A percentile compares a stretch with the other conserved stretches of the same genome.
phyloP scores from a whole-genome alignment of 805 yeast species.

The Wickerhamiella kurtzmanii region DNA sequence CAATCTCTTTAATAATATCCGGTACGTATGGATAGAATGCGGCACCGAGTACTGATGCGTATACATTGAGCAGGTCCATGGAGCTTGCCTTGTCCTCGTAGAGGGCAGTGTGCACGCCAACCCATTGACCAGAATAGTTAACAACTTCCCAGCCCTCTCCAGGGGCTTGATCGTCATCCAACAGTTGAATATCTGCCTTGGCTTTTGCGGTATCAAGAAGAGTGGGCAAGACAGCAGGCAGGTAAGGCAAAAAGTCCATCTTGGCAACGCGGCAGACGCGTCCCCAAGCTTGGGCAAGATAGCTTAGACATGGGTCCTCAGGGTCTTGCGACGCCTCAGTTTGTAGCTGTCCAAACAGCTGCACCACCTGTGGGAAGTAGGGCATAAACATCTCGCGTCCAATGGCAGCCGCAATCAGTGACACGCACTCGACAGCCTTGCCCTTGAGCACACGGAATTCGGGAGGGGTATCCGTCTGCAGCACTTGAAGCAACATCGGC shows the following conservation, averaged over 20 bases:
- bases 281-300: constrained; percentile 92
- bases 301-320: constrained; percentile 83
- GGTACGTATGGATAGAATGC: constrained; percentile 73
- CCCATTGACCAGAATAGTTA: constrained; percentile 77
- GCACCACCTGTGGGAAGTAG: constrained; percentile 59
- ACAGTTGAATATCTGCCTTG: constrained; percentile 72
- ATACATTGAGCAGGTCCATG: constrained; percentile 70
- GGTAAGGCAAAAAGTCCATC: constrained; percentile 67
- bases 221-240: constrained; percentile 83
- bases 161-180: constrained; percentile 75
- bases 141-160: constrained; percentile 94
- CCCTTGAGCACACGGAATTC: constrained; percentile 75
- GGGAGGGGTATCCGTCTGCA: constrained; percentile 63
- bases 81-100: constrained; percentile 90
- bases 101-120: constrained; percentile 90
- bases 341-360: constrained; percentile 61
- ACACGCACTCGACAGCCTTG: constrained; percentile 90
- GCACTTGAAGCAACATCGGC: constrained; percentile 71
- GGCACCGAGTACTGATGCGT: constrained; percentile 72
- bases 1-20: constrained; percentile 63
- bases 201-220: constrained; percentile 74
- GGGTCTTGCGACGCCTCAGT: constrained; percentile 24
- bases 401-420: constrained; percentile 87
- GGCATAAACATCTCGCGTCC: constrained; percentile 79
- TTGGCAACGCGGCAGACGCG: constrained; percentile 81